A percentile compares a stretch with the other conserved stretches of the same genome.
Evolutionary conservation across 768 basidiomycete genomes (phyloP).

Genomic region (Tylopilus intermedius): DNA sequence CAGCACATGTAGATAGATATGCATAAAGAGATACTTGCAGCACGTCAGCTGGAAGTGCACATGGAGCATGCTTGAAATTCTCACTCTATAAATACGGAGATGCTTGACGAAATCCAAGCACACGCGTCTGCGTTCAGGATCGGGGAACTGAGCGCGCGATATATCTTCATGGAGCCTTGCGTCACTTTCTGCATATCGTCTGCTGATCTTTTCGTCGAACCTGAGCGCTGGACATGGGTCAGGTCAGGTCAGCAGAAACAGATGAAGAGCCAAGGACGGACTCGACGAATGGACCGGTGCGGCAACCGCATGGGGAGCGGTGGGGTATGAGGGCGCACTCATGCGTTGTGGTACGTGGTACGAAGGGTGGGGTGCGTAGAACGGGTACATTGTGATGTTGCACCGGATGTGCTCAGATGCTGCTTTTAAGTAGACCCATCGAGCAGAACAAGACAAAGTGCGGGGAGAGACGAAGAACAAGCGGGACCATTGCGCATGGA

Average conservation of each 20-base stretch:
- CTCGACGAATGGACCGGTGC: background rate
- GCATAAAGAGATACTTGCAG: conserved; percentile 22
- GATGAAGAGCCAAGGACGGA: conserved; percentile 6
- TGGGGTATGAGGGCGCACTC: background rate
- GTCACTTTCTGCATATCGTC: background rate
- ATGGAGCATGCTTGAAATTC: background rate
- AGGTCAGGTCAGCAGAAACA: background rate
- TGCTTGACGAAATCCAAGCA: conserved; percentile 7
- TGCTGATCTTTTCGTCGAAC: conserved; percentile 6
- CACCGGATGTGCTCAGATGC: background rate
- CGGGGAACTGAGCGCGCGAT: background rate
- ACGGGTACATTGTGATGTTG: conserved; percentile 2
- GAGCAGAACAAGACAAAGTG: background rate
- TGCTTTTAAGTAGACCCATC: conserved; percentile 2
- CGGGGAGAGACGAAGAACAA: background rate
- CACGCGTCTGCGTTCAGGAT: background rate
- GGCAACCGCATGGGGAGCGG: background rate
- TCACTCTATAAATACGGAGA: conserved; percentile 22
- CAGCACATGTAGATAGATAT: conserved; percentile 22
- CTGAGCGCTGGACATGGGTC: conserved; percentile 2
- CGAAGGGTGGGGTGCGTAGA: background rate
- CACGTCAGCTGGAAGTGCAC: conserved; percentile 2
- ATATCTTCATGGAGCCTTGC: conserved; percentile 3
- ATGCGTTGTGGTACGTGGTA: conserved; percentile 1
- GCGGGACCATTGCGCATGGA: background rate